Evolutionary conservation across 805 yeast genomes (phyloP).

Genomic region (Saturnispora mendoncae): DNA sequence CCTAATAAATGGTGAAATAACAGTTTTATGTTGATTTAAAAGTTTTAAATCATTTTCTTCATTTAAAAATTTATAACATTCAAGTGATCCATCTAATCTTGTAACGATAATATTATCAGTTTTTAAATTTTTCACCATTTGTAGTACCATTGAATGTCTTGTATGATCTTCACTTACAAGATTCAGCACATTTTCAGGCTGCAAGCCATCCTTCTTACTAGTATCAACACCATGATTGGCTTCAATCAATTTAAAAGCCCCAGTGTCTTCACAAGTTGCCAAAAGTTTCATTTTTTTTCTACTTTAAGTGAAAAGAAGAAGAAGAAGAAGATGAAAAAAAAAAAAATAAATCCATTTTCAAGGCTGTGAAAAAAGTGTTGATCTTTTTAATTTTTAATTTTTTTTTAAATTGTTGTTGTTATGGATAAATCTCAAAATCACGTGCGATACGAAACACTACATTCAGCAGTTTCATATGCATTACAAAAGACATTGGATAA

Average conservation of each 20-base stretch:
- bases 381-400: not conserved
- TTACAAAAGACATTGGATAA: slow-evolving; percentile 36
- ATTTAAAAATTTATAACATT: slow-evolving; percentile 29
- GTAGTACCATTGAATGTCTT: slow-evolving; percentile 30
- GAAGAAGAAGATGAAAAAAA: too few species aligned
- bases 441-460: slow-evolving; percentile 28
- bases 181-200: slow-evolving; percentile 46
- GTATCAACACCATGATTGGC: slow-evolving; percentile 73
- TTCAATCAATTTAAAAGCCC: slow-evolving; percentile 52
- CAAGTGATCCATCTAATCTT: slow-evolving; percentile 36
- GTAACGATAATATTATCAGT: slow-evolving; percentile 33
- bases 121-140: slow-evolving; percentile 19
- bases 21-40: slow-evolving; percentile 1
- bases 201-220: slow-evolving; percentile 54
- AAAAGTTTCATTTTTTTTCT: slow-evolving; percentile 44
- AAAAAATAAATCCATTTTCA: too few species aligned
- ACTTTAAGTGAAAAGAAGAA: slow-evolving; percentile 2
- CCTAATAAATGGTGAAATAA: slow-evolving; percentile 1
- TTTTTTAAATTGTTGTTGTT: not conserved
- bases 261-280: slow-evolving; percentile 59
- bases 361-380: too few species aligned
- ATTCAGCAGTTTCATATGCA: slow-evolving; percentile 29
- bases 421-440: slow-evolving; percentile 5
- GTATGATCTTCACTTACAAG: slow-evolving; percentile 20
- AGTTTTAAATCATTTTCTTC: slow-evolving; percentile 9